Evolutionary conservation across 495 filamentous ascomycete species (phyloP).

Genomic region (Daldinia concentrica): DNA sequence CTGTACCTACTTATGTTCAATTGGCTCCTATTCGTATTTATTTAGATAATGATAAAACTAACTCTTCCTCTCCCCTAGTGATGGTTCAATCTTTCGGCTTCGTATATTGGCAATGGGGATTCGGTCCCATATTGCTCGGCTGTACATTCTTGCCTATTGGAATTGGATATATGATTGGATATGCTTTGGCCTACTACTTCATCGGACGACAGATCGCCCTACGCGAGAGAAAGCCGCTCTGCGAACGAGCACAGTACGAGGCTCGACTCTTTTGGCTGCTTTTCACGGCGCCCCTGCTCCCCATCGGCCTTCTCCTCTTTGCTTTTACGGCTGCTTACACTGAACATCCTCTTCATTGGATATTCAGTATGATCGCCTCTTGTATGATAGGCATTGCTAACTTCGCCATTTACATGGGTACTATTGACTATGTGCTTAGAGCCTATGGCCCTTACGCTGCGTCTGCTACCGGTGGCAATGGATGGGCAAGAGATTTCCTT

Average conservation of each 20-base stretch:
- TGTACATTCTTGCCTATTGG: conserved; percentile 67
- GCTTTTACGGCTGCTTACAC: conserved; percentile 73
- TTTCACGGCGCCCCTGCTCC: conserved; percentile 64
- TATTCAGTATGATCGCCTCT: conserved; percentile 69
- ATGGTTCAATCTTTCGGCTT: conserved; percentile 69
- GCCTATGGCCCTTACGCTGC: conserved; percentile 78
- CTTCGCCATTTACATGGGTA: conserved; percentile 76
- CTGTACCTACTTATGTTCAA: background rate
- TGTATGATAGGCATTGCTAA: conserved; percentile 75
- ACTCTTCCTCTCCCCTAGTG: conserved; percentile 43
- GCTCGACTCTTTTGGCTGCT: conserved; percentile 69
- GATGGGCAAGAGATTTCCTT: conserved; percentile 75
- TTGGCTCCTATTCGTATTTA: background rate
- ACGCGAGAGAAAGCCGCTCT: conserved; percentile 59
- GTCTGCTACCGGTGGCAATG: conserved; percentile 77
- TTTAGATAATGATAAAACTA: background rate
- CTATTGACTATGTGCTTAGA: conserved; percentile 79
- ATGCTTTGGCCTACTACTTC: conserved; percentile 61
- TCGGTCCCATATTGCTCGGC: conserved; percentile 60
- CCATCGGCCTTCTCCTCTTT: conserved; percentile 70
- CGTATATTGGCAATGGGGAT: conserved; percentile 69
- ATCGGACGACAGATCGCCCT: conserved; percentile 60
- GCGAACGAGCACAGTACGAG: conserved; percentile 67
- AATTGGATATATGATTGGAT: conserved; percentile 69
- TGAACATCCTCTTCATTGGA: conserved; percentile 68